Percentiles rank a stretch among this genome's conserved stretches.
Evolutionary conservation across 2,329 filamentous ascomycete genomes (phyloP).

Genomic region (Diaporthe citri): DNA sequence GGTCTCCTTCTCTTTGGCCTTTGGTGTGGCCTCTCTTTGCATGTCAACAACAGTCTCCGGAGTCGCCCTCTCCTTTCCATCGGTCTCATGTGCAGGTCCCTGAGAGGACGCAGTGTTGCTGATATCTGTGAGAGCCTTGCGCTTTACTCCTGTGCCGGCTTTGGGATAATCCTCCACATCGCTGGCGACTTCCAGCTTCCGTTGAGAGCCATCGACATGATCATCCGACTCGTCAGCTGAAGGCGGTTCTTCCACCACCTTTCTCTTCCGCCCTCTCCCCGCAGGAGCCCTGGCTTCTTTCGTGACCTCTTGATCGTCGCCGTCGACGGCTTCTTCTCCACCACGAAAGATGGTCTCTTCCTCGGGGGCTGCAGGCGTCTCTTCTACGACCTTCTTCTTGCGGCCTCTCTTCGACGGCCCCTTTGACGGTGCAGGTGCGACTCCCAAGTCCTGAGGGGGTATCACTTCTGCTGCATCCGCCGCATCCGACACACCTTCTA

Average conservation of each 20-base stretch:
- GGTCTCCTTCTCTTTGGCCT: constrained; percentile 37
- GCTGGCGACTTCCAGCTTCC: background rate
- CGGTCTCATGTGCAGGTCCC: background rate
- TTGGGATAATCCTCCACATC: background rate
- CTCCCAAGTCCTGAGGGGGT: background rate
- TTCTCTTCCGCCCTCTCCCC: constrained; percentile 36
- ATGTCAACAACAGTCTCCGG: background rate
- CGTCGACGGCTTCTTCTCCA: background rate
- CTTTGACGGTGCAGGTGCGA: background rate
- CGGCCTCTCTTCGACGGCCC: constrained; percentile 33
- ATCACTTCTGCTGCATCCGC: background rate
- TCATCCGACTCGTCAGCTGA: background rate
- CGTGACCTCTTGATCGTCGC: background rate
- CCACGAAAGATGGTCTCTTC: background rate
- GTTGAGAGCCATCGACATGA: background rate
- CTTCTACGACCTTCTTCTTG: constrained; percentile 34
- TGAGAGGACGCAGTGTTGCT: constrained; percentile 27
- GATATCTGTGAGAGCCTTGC: constrained; percentile 35
- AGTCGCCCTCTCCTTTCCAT: background rate
- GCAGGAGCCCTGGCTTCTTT: constrained; percentile 5
- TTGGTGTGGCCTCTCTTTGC: constrained; percentile 39
- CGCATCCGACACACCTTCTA: background rate
- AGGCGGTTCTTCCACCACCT: constrained; percentile 18
- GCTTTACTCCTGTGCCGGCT: background rate
- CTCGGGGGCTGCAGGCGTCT: background rate